These are phyloP conservation scores for Yamadazyma ubonensis DNA, from an alignment of 805 yeast species.

Conservation along the genomic window DNA sequence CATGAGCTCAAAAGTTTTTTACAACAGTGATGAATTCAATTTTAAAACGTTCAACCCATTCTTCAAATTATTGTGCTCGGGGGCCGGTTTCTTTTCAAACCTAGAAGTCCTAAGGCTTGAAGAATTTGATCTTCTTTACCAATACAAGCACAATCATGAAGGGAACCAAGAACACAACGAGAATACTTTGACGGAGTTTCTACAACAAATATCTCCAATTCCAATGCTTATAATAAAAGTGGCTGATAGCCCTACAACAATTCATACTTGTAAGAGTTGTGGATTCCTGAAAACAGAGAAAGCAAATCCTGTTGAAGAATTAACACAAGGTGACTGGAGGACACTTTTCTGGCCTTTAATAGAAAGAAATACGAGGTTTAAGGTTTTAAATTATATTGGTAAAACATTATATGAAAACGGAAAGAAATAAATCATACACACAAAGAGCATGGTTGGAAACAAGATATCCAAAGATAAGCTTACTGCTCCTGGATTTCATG, in stretches of 20 bases:
- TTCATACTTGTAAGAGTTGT: conserved; percentile 35
- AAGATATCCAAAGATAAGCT: not conserved
- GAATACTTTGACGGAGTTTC: conserved; percentile 9
- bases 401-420: conserved; percentile 6
- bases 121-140: conserved; percentile 26
- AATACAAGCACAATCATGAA: conserved; percentile 5
- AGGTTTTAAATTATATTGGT: conserved; percentile 7
- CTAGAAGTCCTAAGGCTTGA: conserved; percentile 25
- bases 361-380: conserved; percentile 6
- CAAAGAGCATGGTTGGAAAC: not conserved
- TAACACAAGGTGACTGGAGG: conserved; percentile 19
- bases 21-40: conserved; percentile 27
- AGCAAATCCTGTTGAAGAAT: conserved; percentile 10
- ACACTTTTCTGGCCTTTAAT: conserved; percentile 20
- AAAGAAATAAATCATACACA: not conserved
- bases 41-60: conserved; percentile 30
- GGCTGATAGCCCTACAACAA: conserved; percentile 20
- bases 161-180: conserved; percentile 1
- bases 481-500: not conserved
- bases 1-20: conserved; percentile 47
- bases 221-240: conserved; percentile 24
- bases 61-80: conserved; percentile 34
- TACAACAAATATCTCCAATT: conserved; percentile 21
- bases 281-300: conserved; percentile 23
- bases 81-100: conserved; percentile 29